phyloP scores from a whole-genome alignment of 2,329 filamentous ascomycete genomes.

The Penicillium hesseltinei region DNA sequence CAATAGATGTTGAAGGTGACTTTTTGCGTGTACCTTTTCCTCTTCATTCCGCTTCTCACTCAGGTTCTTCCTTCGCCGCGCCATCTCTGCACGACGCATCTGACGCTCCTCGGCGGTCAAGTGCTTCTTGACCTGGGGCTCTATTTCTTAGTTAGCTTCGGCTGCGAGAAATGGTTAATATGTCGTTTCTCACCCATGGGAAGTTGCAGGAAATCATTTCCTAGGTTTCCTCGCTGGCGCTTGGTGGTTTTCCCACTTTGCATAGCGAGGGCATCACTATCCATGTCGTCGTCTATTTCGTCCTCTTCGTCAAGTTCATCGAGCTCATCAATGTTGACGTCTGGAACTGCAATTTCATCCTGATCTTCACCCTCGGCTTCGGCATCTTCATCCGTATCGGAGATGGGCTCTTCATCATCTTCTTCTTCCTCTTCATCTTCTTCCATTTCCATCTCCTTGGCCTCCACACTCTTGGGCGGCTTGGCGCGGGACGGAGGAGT shows the following conservation, averaged over 20 bases:
- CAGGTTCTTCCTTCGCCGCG: conserved; percentile 68
- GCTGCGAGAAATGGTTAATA: background rate
- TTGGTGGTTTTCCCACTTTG: conserved; percentile 67
- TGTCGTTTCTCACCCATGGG: conserved; percentile 52
- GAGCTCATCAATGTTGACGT: conserved; percentile 39
- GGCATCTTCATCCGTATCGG: conserved; percentile 47
- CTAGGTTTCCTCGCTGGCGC: conserved; percentile 62
- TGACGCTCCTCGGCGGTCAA: conserved; percentile 71
- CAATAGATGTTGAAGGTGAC: background rate
- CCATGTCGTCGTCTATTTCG: conserved; percentile 44
- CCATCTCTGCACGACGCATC: conserved; percentile 72
- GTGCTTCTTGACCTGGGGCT: conserved; percentile 71
- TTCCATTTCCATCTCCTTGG: conserved; percentile 47
- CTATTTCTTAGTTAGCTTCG: conserved; percentile 36
- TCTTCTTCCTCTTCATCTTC: conserved; percentile 34
- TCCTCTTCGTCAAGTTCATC: conserved; percentile 44
- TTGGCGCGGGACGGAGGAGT: conserved; percentile 36
- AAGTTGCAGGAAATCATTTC: conserved; percentile 51
- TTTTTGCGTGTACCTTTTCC: conserved; percentile 60
- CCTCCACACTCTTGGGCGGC: conserved; percentile 46
- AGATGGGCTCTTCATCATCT: conserved; percentile 51
- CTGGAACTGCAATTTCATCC: conserved; percentile 46
- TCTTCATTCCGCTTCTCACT: conserved; percentile 76
- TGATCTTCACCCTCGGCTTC: conserved; percentile 51
- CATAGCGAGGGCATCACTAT: conserved; percentile 45